Evolutionary conservation across 345 rosid genomes (phyloP).

Genomic region (Corchorus olitorius): DNA sequence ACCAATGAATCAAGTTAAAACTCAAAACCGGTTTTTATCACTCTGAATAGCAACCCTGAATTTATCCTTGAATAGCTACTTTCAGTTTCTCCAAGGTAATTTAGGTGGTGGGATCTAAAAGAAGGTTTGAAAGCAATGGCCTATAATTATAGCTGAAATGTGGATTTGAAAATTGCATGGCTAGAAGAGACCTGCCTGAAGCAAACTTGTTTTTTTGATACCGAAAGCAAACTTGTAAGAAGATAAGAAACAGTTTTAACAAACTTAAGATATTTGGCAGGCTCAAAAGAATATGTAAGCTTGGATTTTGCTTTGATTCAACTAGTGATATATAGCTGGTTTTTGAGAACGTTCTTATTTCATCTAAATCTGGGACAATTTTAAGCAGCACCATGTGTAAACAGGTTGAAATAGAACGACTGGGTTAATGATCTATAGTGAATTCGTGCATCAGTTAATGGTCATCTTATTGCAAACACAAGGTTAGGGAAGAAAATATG

Average conservation of each 20-base stretch:
- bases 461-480: background rate
- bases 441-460: background rate
- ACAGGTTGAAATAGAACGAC: background rate
- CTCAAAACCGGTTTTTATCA: too few species aligned
- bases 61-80: too few species aligned
- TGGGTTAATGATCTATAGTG: background rate
- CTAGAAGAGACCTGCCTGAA: too few species aligned
- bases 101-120: too few species aligned
- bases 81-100: too few species aligned
- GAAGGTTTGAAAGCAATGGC: background rate
- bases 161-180: too few species aligned
- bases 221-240: background rate
- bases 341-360: background rate
- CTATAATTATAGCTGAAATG: background rate
- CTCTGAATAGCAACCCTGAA: too few species aligned
- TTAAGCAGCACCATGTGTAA: background rate
- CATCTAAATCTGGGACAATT: background rate
- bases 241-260: background rate
- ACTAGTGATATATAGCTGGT: too few species aligned
- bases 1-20: too few species aligned
- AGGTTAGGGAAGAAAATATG: background rate
- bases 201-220: background rate
- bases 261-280: background rate
- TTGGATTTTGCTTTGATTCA: too few species aligned
- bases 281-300: background rate